A percentile compares a stretch with the other conserved stretches of the same genome.
Conservation (phyloP, 2,329 filamentous ascomycete genomes). For the Penicillium sp. region DNA sequence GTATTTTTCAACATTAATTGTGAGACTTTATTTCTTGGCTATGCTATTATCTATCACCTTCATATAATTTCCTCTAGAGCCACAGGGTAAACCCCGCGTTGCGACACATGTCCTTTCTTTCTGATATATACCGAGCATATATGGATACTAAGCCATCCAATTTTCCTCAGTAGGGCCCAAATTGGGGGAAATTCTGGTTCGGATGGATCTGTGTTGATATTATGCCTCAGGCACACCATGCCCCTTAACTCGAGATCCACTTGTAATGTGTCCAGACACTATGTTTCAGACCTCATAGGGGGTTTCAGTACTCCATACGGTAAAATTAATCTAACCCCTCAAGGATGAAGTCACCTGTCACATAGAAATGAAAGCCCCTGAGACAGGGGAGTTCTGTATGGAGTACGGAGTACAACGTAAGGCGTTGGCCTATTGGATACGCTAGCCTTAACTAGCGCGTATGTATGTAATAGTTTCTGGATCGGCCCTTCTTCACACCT, state of each 20-base stretch:
- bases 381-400: not conserved
- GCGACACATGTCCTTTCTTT: not conserved
- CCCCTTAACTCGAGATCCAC: slow-evolving; percentile 3
- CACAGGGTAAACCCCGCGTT: not conserved
- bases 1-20: not conserved
- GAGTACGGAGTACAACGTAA: not conserved
- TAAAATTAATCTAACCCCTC: not conserved
- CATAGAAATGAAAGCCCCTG: slow-evolving; percentile 10
- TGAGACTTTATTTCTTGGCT: not conserved
- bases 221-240: not conserved
- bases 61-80: not conserved
- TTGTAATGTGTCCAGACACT: not conserved
- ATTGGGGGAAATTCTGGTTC: not conserved
- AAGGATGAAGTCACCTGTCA: slow-evolving; percentile 4
- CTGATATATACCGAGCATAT: not conserved
- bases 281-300: slow-evolving; percentile 1
- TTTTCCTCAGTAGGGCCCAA: not conserved
- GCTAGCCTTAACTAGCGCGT: slow-evolving; percentile 11
- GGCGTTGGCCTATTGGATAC: slow-evolving; percentile 8
- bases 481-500: slow-evolving; percentile 6
- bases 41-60: not conserved
- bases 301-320: not conserved
- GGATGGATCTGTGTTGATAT: not conserved
- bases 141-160: not conserved
- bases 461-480: slow-evolving; percentile 16